phyloP scores from a whole-genome alignment of 306 rosid genomes.

The Lupinus albus region DNA sequence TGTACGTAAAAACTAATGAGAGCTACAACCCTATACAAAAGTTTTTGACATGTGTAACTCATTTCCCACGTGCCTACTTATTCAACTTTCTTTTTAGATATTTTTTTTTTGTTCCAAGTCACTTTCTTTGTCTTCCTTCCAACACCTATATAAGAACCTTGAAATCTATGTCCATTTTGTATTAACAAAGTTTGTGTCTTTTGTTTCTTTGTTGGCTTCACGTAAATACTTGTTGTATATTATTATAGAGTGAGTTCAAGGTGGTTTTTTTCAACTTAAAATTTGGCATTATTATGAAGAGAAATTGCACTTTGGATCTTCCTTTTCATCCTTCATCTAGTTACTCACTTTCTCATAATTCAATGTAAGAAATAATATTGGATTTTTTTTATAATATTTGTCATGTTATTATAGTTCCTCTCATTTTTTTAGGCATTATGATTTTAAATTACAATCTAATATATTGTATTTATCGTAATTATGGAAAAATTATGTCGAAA shows the following conservation, averaged over 20 bases:
- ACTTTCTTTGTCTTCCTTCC: background rate
- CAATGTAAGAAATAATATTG: constrained; percentile 36
- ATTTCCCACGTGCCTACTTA: constrained; percentile 44
- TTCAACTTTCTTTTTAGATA: constrained; percentile 2
- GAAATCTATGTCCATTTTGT: constrained; percentile 32
- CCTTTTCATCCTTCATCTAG: background rate
- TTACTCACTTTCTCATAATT: constrained; percentile 11
- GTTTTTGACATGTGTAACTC: constrained; percentile 43
- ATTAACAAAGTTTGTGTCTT: background rate
- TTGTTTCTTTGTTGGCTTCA: background rate
- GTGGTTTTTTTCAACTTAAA: background rate
- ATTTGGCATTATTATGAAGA: constrained; percentile 27
- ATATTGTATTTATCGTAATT: too few species aligned
- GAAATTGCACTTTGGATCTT: constrained; percentile 35
- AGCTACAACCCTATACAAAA: constrained; percentile 30
- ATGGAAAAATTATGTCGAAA: too few species aligned
- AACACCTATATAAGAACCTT: constrained; percentile 39
- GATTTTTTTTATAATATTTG: background rate
- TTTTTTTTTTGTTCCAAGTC: background rate
- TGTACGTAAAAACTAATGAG: constrained; percentile 35
- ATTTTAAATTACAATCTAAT: too few species aligned
- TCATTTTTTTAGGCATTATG: too few species aligned
- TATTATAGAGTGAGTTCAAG: background rate
- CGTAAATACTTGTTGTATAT: background rate
- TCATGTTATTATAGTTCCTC: background rate